Conservation (phyloP, 192 early-diverging fungal genomes). For the Coemansia umbellata region DNA sequence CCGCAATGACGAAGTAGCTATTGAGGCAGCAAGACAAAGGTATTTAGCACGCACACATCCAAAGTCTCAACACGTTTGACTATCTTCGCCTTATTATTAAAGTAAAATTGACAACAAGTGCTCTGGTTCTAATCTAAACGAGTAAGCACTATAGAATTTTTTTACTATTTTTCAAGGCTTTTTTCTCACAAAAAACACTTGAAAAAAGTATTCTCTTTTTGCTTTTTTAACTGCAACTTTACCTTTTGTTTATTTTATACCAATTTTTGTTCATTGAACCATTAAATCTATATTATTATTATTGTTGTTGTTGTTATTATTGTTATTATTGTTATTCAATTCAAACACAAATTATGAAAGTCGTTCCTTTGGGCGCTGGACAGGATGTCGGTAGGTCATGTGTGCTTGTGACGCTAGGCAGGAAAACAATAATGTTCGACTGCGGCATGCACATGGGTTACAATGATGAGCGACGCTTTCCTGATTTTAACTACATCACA, state of each 20-base stretch:
- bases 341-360: conserved; percentile 37
- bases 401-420: conserved; percentile 71
- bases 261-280: not conserved
- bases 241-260: too few species aligned
- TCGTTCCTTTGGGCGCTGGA: conserved; percentile 67
- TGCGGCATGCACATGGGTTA: conserved; percentile 96
- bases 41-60: conserved; percentile 11
- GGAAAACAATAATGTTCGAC: conserved; percentile 88
- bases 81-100: too few species aligned
- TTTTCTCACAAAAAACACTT: too few species aligned
- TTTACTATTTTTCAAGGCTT: too few species aligned
- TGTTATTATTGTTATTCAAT: too few species aligned
- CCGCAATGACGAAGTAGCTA: conserved; percentile 23
- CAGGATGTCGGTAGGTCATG: conserved; percentile 89
- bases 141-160: too few species aligned
- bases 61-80: not conserved
- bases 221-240: too few species aligned
- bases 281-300: too few species aligned
- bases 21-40: conserved; percentile 30
- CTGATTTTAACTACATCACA: conserved; percentile 92
- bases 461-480: conserved; percentile 87
- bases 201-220: too few species aligned
- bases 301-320: not conserved
- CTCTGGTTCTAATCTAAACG: too few species aligned
- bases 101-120: too few species aligned